These are phyloP conservation scores for Arthrobotrys iridis DNA, from an alignment of 2,329 filamentous ascomycete genomes.

Conservation along the genomic window DNA sequence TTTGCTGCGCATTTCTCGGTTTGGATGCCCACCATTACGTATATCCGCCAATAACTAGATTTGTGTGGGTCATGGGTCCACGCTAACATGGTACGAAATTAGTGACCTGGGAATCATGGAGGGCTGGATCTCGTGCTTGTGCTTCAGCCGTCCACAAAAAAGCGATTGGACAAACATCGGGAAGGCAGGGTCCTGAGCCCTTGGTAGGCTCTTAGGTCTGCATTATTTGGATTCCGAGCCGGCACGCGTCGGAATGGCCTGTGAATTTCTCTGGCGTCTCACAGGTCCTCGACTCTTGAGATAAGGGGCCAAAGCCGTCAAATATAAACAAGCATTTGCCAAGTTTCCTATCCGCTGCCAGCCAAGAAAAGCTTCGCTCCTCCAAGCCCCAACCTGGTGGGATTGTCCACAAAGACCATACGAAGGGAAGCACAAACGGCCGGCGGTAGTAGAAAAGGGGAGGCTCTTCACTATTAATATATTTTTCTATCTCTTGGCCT, in stretches of 20 bases:
- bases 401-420: slow-evolving; percentile 27
- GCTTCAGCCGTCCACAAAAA: neutral
- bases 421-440: slow-evolving; percentile 4
- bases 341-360: slow-evolving; percentile 54
- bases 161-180: slow-evolving; percentile 17
- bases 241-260: slow-evolving; percentile 11
- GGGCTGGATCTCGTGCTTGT: neutral
- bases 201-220: slow-evolving; percentile 1
- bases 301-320: slow-evolving; percentile 44
- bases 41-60: neutral
- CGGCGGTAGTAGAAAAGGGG: slow-evolving; percentile 16
- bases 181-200: neutral
- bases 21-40: slow-evolving; percentile 5
- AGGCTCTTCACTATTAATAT: slow-evolving; percentile 36
- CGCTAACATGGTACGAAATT: slow-evolving; percentile 5
- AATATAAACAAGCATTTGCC: slow-evolving; percentile 55
- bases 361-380: slow-evolving; percentile 55
- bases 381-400: slow-evolving; percentile 35
- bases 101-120: neutral
- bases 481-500: slow-evolving; percentile 35
- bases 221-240: neutral
- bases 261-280: too few species aligned
- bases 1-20: neutral
- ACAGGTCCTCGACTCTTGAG: slow-evolving; percentile 21
- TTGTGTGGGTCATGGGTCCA: slow-evolving; percentile 6